These are phyloP conservation scores for Kondoa subrosea DNA, from an alignment of 768 basidiomycete species.

Conservation along the genomic window DNA sequence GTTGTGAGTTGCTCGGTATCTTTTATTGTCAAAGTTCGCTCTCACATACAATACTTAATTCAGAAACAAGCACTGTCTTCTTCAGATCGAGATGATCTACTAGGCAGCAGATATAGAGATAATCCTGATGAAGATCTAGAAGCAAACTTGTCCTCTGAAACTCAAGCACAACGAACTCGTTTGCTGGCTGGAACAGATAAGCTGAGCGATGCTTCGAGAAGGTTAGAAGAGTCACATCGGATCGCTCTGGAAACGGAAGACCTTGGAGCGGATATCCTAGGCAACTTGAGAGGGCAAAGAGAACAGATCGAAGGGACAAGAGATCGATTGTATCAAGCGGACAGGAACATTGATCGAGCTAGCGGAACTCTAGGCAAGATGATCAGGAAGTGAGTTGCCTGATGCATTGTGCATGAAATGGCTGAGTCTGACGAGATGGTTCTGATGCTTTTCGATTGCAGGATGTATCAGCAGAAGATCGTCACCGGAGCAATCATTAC, in stretches of 20 bases:
- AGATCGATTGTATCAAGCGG: conserved; percentile 76
- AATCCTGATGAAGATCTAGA: conserved; percentile 48
- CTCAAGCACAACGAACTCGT: conserved; percentile 55
- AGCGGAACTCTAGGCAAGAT: conserved; percentile 84
- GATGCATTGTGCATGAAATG: too few species aligned
- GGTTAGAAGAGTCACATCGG: conserved; percentile 76
- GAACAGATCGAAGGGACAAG: conserved; percentile 89
- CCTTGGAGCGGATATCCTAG: conserved; percentile 78
- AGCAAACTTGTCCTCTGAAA: conserved; percentile 38
- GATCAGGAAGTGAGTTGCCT: conserved; percentile 62
- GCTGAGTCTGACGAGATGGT: conserved; percentile 1
- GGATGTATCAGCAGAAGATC: conserved; percentile 93
- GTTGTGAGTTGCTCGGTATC: conserved; percentile 31
- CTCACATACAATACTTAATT: not conserved
- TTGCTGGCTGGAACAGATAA: conserved; percentile 59
- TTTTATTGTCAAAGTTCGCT: too few species aligned
- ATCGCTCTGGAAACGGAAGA: conserved; percentile 92
- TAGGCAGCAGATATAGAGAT: conserved; percentile 44
- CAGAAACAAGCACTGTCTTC: conserved; percentile 54
- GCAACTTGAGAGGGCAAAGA: conserved; percentile 65
- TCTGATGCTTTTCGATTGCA: conserved; percentile 32
- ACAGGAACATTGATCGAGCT: conserved; percentile 75
- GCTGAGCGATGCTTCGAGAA: conserved; percentile 64
- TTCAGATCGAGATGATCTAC: conserved; percentile 58
- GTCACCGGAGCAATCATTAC: conserved; percentile 71